phyloP scores from a whole-genome alignment of 257 asterid species.

The Leptodermis oblonga region DNA sequence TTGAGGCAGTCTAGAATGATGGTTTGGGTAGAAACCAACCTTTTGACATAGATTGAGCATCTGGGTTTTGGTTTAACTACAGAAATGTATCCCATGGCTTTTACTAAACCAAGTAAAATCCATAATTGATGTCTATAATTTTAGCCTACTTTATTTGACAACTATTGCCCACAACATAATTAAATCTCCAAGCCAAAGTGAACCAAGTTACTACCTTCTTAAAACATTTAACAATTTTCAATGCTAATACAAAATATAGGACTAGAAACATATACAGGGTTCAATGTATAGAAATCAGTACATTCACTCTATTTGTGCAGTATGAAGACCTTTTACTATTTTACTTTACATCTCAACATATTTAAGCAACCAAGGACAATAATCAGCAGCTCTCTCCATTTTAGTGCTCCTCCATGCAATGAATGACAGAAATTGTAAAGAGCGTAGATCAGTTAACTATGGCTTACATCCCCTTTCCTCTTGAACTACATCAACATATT shows the following conservation, averaged over 20 bases:
- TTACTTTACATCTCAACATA: too few relatives aligned
- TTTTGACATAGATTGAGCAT: neutral
- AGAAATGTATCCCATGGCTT: neutral
- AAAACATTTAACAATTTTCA: neutral
- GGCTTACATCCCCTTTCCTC: neutral
- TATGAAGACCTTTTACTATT: too few relatives aligned
- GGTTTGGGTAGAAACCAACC: neutral
- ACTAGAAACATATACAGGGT: neutral
- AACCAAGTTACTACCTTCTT: neutral
- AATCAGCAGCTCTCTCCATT: neutral
- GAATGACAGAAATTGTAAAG: too few relatives aligned
- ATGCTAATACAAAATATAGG: neutral
- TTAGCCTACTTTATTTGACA: neutral
- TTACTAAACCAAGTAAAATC: neutral
- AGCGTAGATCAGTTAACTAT: neutral
- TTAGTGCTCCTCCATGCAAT: too few relatives aligned
- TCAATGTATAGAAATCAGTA: too few relatives aligned
- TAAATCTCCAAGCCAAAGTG: neutral
- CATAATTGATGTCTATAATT: neutral
- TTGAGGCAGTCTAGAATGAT: neutral
- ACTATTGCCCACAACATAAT: neutral
- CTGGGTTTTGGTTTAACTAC: neutral
- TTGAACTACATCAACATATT: neutral
- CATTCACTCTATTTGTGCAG: neutral
- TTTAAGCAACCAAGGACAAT: neutral